Conservation (phyloP, 495 filamentous ascomycete species). For the Lasiosphaeria ovina region DNA sequence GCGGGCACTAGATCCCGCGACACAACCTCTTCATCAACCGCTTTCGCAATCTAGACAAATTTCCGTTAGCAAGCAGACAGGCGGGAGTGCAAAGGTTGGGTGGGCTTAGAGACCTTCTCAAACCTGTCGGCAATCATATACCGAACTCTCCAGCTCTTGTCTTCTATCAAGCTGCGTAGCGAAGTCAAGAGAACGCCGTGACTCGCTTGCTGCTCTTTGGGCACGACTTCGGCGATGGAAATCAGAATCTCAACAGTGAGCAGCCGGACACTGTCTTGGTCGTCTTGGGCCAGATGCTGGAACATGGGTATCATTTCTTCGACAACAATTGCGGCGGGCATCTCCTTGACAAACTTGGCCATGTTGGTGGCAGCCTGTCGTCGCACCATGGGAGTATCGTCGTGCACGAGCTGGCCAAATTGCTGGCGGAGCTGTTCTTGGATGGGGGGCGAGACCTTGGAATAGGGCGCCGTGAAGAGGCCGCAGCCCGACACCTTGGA, state of each 20-base stretch:
- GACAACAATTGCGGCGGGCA: constrained; percentile 85
- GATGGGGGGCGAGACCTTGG: constrained; percentile 74
- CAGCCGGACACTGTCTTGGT: constrained; percentile 95
- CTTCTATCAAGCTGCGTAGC: constrained; percentile 87
- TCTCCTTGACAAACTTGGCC: constrained; percentile 95
- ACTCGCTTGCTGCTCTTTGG: constrained; percentile 95
- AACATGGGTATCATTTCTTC: constrained; percentile 99
- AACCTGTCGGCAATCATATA: constrained; percentile 99
- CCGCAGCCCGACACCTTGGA: constrained; percentile 98
- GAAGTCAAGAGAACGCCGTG: constrained; percentile 90
- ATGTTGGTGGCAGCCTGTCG: constrained; percentile 94
- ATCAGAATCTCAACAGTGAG: constrained; percentile 96
- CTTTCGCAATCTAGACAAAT: constrained; percentile 79
- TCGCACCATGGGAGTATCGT: constrained; percentile 98
- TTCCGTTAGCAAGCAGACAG: neutral
- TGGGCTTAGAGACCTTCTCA: constrained; percentile 69
- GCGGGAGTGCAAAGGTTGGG: neutral
- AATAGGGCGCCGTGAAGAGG: constrained; percentile 89
- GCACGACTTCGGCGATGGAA: constrained; percentile 92
- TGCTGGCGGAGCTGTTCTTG: constrained; percentile 89
- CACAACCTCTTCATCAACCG: constrained; percentile 95
- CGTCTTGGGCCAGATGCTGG: constrained; percentile 91
- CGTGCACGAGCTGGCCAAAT: constrained; percentile 88
- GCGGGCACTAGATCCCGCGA: constrained; percentile 90
- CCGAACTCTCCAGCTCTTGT: constrained; percentile 98